Percentiles rank a stretch among this genome's conserved stretches.
phyloP scores from a whole-genome alignment of 2,329 filamentous ascomycete genomes.

The Alternaria dauci region DNA sequence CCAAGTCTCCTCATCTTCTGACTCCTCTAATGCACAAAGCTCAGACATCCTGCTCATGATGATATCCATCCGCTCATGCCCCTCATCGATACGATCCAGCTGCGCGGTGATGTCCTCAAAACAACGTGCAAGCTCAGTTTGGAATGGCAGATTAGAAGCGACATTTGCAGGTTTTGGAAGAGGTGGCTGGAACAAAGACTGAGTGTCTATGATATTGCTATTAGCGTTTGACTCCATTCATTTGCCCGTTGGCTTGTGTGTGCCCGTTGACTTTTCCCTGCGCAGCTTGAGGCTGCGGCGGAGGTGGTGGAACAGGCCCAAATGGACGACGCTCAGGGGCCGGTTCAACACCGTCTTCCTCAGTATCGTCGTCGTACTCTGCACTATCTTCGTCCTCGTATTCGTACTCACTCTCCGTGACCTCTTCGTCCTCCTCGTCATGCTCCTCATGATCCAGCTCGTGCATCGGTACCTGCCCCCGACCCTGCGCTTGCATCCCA shows the following conservation, averaged over 20 bases:
- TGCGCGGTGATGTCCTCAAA: not conserved
- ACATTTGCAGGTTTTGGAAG: constrained; percentile 6
- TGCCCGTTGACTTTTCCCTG: constrained; percentile 50
- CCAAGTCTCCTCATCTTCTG: not conserved
- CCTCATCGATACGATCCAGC: not conserved
- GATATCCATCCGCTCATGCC: not conserved
- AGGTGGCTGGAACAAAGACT: constrained; percentile 1
- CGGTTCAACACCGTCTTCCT: constrained; percentile 61
- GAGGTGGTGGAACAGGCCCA: constrained; percentile 50
- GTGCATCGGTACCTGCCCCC: constrained; percentile 69
- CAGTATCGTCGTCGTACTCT: constrained; percentile 64
- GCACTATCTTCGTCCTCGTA: constrained; percentile 57
- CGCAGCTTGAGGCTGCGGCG: constrained; percentile 42
- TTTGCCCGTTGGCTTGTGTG: constrained; percentile 50
- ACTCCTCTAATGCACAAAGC: not conserved
- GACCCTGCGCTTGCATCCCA: constrained; percentile 93
- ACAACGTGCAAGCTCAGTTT: not conserved
- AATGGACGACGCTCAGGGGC: constrained; percentile 45
- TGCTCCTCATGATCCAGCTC: constrained; percentile 50
- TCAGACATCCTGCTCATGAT: not conserved
- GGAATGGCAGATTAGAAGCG: not conserved
- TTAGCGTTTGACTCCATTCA: constrained; percentile 52
- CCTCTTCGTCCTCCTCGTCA: constrained; percentile 63
- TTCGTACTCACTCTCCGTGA: constrained; percentile 54
- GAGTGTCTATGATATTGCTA: constrained; percentile 25